A percentile compares a stretch with the other conserved stretches of the same genome.
These are phyloP conservation scores for Trichosporon inkin DNA, from an alignment of 1,284 basidiomycete species.

Conservation along the genomic window DNA sequence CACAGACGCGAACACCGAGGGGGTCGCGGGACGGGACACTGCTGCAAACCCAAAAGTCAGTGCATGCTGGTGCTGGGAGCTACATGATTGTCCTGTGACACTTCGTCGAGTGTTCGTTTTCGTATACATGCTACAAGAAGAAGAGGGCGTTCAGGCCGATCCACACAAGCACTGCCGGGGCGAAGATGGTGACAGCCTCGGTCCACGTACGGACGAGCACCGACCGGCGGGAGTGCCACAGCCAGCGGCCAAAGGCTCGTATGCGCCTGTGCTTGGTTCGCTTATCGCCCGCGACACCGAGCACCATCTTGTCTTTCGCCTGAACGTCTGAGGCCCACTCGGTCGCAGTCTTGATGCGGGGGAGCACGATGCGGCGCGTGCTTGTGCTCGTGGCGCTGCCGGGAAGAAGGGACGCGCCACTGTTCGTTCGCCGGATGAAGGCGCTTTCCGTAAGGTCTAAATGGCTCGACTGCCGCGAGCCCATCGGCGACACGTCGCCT, in stretches of 20 bases:
- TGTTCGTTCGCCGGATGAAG: neutral
- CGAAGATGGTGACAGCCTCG: constrained; percentile 37
- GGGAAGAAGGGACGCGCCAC: neutral
- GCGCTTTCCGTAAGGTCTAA: constrained; percentile 13
- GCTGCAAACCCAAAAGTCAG: too few species aligned
- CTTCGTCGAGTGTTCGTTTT: neutral
- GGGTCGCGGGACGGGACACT: too few species aligned
- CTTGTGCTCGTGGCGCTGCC: constrained; percentile 10
- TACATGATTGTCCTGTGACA: neutral
- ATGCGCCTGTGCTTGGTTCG: constrained; percentile 1
- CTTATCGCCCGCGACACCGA: constrained; percentile 31
- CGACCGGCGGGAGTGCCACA: constrained; percentile 42
- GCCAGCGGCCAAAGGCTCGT: constrained; percentile 24
- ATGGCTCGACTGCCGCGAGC: constrained; percentile 36
- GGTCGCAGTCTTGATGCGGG: constrained; percentile 32
- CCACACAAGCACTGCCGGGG: constrained; percentile 45
- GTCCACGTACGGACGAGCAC: constrained; percentile 37
- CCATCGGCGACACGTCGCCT: neutral
- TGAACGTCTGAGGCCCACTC: constrained; percentile 43
- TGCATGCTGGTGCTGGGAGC: neutral
- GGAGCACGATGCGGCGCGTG: constrained; percentile 30
- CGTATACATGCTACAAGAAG: constrained; percentile 8
- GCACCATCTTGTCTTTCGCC: constrained; percentile 41
- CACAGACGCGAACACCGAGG: too few species aligned
- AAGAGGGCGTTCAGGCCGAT: constrained; percentile 39